Evolutionary conservation across 1,284 basidiomycete species (phyloP).

Genomic region (Termitomyces sp.): DNA sequence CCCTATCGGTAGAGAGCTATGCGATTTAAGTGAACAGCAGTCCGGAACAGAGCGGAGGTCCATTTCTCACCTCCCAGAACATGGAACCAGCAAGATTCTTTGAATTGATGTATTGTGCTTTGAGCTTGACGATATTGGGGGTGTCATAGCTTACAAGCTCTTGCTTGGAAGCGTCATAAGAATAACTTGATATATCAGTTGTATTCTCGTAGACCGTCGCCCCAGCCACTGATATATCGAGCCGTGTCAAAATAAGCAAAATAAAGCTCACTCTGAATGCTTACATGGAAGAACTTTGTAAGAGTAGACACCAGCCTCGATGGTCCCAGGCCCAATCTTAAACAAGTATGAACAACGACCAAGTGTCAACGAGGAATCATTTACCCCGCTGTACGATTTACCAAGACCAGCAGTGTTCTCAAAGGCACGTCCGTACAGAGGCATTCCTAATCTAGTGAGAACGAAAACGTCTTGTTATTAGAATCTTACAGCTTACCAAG

Average conservation of each 20-base stretch:
- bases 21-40: constrained; percentile 11
- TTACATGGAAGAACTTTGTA: constrained; percentile 70
- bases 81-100: constrained; percentile 70
- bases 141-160: constrained; percentile 82
- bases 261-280: constrained; percentile 9
- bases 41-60: not conserved
- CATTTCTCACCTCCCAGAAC: constrained; percentile 70
- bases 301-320: constrained; percentile 66
- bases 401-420: constrained; percentile 76
- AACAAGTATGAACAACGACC: not conserved
- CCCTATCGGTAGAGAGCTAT: constrained; percentile 62
- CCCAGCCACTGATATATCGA: constrained; percentile 39
- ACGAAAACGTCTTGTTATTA: not conserved
- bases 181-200: constrained; percentile 73
- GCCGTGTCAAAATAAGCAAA: not conserved
- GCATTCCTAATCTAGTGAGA: constrained; percentile 50
- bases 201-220: constrained; percentile 67
- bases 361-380: constrained; percentile 13
- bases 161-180: constrained; percentile 60
- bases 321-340: constrained; percentile 71
- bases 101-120: constrained; percentile 70
- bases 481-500: constrained; percentile 48
- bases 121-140: constrained; percentile 64
- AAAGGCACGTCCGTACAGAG: constrained; percentile 84
- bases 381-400: constrained; percentile 63